These are phyloP conservation scores for Salix caprea DNA, from an alignment of 345 rosid genomes.

Conservation along the genomic window DNA sequence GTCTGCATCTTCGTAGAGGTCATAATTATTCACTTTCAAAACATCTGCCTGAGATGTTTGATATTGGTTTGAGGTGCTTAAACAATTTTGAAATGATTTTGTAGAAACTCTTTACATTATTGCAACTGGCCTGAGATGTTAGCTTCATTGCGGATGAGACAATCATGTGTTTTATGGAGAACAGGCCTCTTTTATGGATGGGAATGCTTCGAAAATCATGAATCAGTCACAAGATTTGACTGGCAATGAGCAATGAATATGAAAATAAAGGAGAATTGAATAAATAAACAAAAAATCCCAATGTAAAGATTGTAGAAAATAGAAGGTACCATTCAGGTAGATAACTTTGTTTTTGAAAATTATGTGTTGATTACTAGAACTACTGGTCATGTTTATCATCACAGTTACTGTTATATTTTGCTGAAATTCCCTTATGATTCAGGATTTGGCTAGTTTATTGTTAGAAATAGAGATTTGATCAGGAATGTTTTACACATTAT, in stretches of 20 bases:
- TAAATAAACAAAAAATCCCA: background rate
- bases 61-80: background rate
- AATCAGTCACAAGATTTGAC: background rate
- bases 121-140: background rate
- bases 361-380: background rate
- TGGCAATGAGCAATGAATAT: background rate
- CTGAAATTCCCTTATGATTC: background rate
- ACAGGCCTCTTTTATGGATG: background rate
- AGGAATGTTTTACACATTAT: background rate
- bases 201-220: background rate
- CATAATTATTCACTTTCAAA: too few species aligned
- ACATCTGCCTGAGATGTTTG: background rate
- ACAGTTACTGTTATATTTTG: background rate
- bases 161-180: background rate
- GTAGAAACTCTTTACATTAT: background rate
- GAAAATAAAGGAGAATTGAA: background rate
- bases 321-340: background rate
- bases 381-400: background rate
- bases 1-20: too few species aligned
- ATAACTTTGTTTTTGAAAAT: background rate
- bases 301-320: background rate
- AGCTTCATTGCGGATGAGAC: background rate
- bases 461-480: background rate
- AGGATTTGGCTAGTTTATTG: background rate
- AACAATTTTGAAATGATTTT: background rate